Evolutionary conservation across 257 asterid species (phyloP).

Genomic region (Ajuga chamaepitys): DNA sequence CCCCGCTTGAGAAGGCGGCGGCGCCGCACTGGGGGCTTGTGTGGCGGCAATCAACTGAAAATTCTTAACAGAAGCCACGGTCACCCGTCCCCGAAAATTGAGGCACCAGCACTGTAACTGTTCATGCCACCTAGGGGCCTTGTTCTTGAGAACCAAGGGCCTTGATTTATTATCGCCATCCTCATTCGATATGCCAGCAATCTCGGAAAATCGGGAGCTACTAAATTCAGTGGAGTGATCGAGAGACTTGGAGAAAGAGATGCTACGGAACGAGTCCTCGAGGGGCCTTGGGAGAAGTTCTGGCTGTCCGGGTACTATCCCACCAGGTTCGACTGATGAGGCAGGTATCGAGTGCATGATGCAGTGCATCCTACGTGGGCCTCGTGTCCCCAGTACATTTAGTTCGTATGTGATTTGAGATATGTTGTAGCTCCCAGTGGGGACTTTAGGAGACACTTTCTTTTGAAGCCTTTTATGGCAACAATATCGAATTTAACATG

Average conservation of each 20-base stretch:
- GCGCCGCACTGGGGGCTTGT: conserved; percentile 29
- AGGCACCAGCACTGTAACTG: conserved; percentile 96
- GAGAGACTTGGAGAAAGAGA: conserved; percentile 75
- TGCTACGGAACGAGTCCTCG: conserved; percentile 81
- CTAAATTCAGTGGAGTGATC: conserved; percentile 74
- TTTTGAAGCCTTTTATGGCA: too few species aligned
- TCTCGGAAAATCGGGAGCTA: conserved; percentile 75
- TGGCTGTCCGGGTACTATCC: conserved; percentile 86
- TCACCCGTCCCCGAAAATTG: conserved; percentile 81
- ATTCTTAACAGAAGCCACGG: conserved; percentile 92
- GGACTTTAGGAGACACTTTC: conserved; percentile 87
- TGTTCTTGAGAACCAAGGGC: conserved; percentile 81
- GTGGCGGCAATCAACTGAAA: conserved; percentile 74
- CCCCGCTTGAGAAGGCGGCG: conserved; percentile 38
- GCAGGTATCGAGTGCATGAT: conserved; percentile 76
- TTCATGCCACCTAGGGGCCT: conserved; percentile 92
- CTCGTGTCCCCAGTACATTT: conserved; percentile 90
- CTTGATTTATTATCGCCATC: conserved; percentile 38
- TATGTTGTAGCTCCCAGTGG: conserved; percentile 75
- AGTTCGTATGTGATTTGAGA: conserved; percentile 80
- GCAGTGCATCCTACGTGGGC: conserved; percentile 91
- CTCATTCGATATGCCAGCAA: conserved; percentile 27
- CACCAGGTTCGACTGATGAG: conserved; percentile 79
- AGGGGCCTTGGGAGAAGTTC: conserved; percentile 73
- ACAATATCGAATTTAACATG: too few species aligned